These are phyloP conservation scores for Spathaspora sp. DNA, from an alignment of 805 yeast species.

Conservation along the genomic window DNA sequence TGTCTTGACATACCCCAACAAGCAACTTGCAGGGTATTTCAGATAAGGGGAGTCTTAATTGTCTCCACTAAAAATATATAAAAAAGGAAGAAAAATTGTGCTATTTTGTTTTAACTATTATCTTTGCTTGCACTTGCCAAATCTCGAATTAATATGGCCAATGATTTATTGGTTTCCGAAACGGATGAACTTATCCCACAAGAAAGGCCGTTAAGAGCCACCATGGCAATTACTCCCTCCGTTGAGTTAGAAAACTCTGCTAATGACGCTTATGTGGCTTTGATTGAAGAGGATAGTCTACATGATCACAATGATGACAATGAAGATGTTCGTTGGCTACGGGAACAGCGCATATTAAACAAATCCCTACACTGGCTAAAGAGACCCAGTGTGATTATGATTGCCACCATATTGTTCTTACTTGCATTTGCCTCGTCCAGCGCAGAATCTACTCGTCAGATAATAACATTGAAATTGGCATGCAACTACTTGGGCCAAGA, in stretches of 20 bases:
- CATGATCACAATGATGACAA: slow-evolving; percentile 28
- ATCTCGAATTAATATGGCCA: not conserved
- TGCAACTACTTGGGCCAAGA: slow-evolving; percentile 19
- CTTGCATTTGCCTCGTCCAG: slow-evolving; percentile 39
- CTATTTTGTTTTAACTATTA: not conserved
- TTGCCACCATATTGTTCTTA: slow-evolving; percentile 41
- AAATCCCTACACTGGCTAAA: slow-evolving; percentile 46
- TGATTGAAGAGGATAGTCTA: slow-evolving; percentile 20
- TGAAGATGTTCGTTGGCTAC: slow-evolving; percentile 46
- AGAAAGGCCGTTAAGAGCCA: not conserved
- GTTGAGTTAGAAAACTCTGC: slow-evolving; percentile 26
- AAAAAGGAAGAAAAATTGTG: not conserved
- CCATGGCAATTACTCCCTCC: slow-evolving; percentile 3
- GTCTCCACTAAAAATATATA: not conserved
- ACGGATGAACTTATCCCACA: not conserved
- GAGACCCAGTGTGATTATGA: slow-evolving; percentile 54
- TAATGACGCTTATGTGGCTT: slow-evolving; percentile 37
- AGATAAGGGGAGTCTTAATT: not conserved
- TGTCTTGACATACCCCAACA: not conserved
- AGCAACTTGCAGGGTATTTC: not conserved
- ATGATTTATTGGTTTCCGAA: not conserved
- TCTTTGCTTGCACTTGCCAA: not conserved
- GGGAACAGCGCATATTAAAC: slow-evolving; percentile 46
- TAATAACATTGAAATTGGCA: slow-evolving; percentile 27
- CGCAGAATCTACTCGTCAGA: slow-evolving; percentile 39